Conservation (phyloP, 805 yeast genomes). For the Yueomyces sinensis region DNA sequence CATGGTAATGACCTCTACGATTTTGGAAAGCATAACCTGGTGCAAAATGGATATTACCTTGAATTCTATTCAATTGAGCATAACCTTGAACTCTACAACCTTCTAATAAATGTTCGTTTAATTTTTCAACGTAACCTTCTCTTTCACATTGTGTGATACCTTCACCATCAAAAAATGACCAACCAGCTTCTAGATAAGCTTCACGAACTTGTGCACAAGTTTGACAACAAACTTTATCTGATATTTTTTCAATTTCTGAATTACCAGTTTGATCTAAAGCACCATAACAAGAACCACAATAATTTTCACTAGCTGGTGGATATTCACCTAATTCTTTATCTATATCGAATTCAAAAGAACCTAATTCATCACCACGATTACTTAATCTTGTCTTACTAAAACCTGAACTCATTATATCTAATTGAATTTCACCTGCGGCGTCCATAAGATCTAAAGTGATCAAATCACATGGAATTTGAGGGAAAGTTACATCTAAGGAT, state of each 20-base stretch:
- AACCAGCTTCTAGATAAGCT: constrained; percentile 64
- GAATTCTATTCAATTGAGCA: constrained; percentile 68
- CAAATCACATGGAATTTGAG: constrained; percentile 73
- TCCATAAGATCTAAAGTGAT: constrained; percentile 81
- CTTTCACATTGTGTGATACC: constrained; percentile 81
- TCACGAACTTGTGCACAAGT: constrained; percentile 67
- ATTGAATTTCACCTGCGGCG: constrained; percentile 70
- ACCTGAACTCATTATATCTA: constrained; percentile 57
- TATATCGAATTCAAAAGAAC: constrained; percentile 30
- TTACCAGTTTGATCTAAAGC: constrained; percentile 48
- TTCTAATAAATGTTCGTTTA: constrained; percentile 50
- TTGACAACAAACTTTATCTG: constrained; percentile 59
- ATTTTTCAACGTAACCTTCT: constrained; percentile 66
- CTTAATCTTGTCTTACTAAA: constrained; percentile 58
- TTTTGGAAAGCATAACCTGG: constrained; percentile 71
- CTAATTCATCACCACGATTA: constrained; percentile 32
- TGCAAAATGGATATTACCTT: constrained; percentile 89
- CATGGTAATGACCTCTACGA: constrained; percentile 64
- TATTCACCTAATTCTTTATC: constrained; percentile 25
- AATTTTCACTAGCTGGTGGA: constrained; percentile 26
- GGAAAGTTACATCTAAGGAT: constrained; percentile 72
- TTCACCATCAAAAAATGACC: constrained; percentile 87
- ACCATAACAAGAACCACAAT: constrained; percentile 90
- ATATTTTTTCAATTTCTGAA: constrained; percentile 20
- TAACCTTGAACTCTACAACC: constrained; percentile 84